Conservation (phyloP, 345 rosid genomes). For the Bruguiera sexangula region DNA sequence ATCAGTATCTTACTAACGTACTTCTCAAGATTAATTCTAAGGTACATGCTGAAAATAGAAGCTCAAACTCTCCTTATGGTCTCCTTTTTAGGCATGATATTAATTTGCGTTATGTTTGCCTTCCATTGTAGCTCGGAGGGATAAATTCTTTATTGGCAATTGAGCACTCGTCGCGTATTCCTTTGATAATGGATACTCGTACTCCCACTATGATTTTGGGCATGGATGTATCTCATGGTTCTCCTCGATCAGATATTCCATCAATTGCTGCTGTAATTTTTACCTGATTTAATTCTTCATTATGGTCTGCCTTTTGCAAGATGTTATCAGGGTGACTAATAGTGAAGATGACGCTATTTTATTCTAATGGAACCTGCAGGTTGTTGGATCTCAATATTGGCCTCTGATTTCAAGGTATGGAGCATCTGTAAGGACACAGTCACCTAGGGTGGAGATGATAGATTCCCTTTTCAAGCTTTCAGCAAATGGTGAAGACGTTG, state of each 20-base stretch:
- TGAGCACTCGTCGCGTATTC: slow-evolving; percentile 47
- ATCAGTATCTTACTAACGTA: slow-evolving; percentile 81
- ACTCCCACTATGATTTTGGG: slow-evolving; percentile 90
- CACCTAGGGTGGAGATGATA: slow-evolving; percentile 79
- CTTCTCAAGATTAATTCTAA: slow-evolving; percentile 86
- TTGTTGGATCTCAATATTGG: slow-evolving; percentile 83
- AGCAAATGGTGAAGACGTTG: slow-evolving; percentile 54
- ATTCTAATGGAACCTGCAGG: slow-evolving; percentile 42
- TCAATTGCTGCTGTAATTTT: slow-evolving; percentile 72
- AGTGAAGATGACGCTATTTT: slow-evolving; percentile 7
- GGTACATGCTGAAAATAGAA: slow-evolving; percentile 41
- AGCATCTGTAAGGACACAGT: slow-evolving; percentile 85
- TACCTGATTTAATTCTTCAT: not conserved
- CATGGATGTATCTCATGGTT: slow-evolving; percentile 95
- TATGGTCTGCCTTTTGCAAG: not conserved
- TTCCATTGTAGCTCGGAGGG: slow-evolving; percentile 71
- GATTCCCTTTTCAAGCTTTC: slow-evolving; percentile 76
- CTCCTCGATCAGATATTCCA: slow-evolving; percentile 70
- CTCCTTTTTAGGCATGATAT: slow-evolving; percentile 1
- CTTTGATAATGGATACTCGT: slow-evolving; percentile 55
- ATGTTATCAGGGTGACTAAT: not conserved
- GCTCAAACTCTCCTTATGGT: slow-evolving; percentile 1
- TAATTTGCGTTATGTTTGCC: slow-evolving; percentile 10
- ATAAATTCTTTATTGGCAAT: slow-evolving; percentile 78
- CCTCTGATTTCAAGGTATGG: slow-evolving; percentile 81